A percentile compares a stretch with the other conserved stretches of the same genome.
Conservation (phyloP, 1,139 yeast genomes). For the Taphrina populina region DNA sequence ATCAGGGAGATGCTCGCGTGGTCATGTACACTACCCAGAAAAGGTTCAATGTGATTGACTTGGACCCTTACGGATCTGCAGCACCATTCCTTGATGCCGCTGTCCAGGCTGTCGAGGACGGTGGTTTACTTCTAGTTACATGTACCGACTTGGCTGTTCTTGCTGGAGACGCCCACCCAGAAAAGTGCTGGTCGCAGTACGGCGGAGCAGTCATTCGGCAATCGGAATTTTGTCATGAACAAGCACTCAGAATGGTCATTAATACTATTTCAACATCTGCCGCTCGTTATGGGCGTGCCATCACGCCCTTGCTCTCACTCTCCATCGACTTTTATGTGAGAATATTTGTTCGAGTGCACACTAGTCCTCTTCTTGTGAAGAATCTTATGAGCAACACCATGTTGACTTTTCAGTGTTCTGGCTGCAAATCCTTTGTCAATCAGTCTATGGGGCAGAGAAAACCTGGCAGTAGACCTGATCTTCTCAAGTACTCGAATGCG, state of each 20-base stretch:
- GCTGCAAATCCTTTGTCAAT: conserved; percentile 70
- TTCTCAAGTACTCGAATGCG: conserved; percentile 41
- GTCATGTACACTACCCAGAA: conserved; percentile 59
- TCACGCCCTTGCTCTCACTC: conserved; percentile 80
- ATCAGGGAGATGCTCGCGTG: conserved; percentile 83
- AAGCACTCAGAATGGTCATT: conserved; percentile 77
- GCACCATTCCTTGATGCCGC: conserved; percentile 93
- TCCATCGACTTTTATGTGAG: conserved; percentile 93
- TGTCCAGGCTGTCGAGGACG: conserved; percentile 72
- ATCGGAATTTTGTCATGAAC: conserved; percentile 88
- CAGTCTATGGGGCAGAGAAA: conserved; percentile 73
- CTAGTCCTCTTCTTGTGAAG: conserved; percentile 79
- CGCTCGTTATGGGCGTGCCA: conserved; percentile 79
- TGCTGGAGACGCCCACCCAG: conserved; percentile 96
- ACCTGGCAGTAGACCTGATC: conserved; percentile 40
- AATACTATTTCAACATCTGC: conserved; percentile 76
- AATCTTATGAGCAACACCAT: conserved; percentile 60
- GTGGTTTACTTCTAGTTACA: conserved; percentile 81
- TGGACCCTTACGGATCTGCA: conserved; percentile 97
- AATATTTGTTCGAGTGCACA: conserved; percentile 70
- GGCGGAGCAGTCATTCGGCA: conserved; percentile 82
- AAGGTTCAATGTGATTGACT: conserved; percentile 78
- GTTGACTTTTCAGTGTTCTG: conserved; percentile 79
- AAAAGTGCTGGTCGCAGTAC: conserved; percentile 87
- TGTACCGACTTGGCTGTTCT: conserved; percentile 95